phyloP scores from a whole-genome alignment of 768 basidiomycete species.

The Naganishia vaughanmartiniae region DNA sequence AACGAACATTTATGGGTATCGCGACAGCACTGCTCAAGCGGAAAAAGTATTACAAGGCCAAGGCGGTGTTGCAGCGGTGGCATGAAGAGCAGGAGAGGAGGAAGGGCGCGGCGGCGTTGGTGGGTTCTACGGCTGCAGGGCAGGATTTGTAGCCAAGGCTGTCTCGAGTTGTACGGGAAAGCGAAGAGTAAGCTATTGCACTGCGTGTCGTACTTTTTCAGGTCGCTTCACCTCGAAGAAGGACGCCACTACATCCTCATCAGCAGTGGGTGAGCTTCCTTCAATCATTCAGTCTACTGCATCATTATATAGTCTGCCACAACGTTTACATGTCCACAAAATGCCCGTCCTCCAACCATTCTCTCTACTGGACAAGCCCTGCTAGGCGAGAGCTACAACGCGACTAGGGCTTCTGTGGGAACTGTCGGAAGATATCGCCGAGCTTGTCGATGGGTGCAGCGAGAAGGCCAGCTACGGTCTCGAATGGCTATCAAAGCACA shows the following conservation, averaged over 20 bases:
- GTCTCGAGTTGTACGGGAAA: too few relatives aligned
- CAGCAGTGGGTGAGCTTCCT: too few relatives aligned
- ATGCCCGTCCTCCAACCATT: background rate
- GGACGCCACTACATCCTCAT: too few relatives aligned
- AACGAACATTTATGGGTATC: slow-evolving; percentile 19
- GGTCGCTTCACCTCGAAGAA: too few relatives aligned
- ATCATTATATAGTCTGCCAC: background rate
- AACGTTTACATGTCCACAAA: background rate
- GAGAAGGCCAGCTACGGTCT: slow-evolving; percentile 34
- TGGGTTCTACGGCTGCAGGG: background rate
- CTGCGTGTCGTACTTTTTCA: background rate
- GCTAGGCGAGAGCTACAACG: too few relatives aligned
- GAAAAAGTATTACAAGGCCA: slow-evolving; percentile 23
- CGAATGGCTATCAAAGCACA: slow-evolving; percentile 32
- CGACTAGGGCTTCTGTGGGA: slow-evolving; percentile 31
- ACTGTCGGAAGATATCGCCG: slow-evolving; percentile 33
- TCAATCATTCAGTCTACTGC: background rate
- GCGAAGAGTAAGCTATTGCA: background rate
- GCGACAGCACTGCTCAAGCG: slow-evolving; percentile 14
- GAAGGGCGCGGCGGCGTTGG: background rate
- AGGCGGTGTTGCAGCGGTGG: slow-evolving; percentile 16
- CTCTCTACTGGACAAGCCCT: too few relatives aligned
- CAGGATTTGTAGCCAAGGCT: background rate
- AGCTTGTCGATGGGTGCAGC: slow-evolving; percentile 36
- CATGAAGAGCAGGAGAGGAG: slow-evolving; percentile 22